These are phyloP conservation scores for Neonectria magnoliae DNA, from an alignment of 2,329 filamentous ascomycete species.

Conservation along the genomic window DNA sequence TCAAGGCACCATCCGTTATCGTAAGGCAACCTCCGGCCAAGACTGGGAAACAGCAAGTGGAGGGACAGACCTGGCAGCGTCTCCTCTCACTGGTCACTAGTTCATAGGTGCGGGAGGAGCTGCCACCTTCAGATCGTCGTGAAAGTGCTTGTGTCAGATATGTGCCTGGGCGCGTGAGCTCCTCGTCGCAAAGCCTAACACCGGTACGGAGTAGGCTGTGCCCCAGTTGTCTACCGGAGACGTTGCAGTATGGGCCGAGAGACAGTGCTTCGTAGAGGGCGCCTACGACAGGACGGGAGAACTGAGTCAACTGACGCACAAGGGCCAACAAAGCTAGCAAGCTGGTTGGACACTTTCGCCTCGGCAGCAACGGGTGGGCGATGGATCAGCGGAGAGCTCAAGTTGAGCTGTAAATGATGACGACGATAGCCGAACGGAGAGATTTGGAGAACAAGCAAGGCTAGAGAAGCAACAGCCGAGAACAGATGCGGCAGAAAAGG, in stretches of 20 bases:
- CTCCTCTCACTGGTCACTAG: conserved; percentile 15
- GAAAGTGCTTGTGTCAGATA: conserved; percentile 32
- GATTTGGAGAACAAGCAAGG: not conserved
- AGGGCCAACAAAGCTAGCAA: not conserved
- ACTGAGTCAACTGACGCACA: conserved; percentile 19
- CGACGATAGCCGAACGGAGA: not conserved
- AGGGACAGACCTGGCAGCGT: not conserved
- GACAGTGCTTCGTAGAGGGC: conserved; percentile 9
- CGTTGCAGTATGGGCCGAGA: conserved; percentile 26
- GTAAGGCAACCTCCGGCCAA: conserved; percentile 7
- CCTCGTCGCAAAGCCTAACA: conserved; percentile 33
- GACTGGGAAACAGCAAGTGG: conserved; percentile 4
- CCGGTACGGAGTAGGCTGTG: conserved; percentile 26
- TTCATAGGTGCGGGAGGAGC: conserved; percentile 10
- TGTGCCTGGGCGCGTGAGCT: conserved; percentile 31
- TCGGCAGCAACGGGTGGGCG: conserved; percentile 1
- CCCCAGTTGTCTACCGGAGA: conserved; percentile 8
- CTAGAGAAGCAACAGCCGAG: not conserved
- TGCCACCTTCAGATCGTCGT: conserved; percentile 19
- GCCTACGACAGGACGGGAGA: conserved; percentile 16
- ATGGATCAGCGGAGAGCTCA: not conserved
- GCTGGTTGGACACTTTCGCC: conserved; percentile 1
- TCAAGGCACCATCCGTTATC: conserved; percentile 16
- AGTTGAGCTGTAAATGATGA: not conserved
- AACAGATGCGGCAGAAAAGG: not conserved